Evolutionary conservation across 176 grass and related monocot species (phyloP).

Genomic region (Aegilops tauschii): DNA sequence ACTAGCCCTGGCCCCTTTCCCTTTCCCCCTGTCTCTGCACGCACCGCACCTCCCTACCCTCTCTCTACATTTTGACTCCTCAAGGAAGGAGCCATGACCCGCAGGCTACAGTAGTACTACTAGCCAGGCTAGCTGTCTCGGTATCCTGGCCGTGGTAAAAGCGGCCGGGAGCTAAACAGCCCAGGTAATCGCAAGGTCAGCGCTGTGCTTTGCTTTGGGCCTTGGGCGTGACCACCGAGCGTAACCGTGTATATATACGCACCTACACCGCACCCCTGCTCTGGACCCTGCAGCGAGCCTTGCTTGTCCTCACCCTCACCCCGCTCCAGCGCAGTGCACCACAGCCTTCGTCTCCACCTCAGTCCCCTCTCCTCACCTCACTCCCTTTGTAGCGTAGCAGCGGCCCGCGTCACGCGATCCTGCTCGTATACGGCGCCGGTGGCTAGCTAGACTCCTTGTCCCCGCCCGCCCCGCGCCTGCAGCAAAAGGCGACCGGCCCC

Average conservation of each 20-base stretch:
- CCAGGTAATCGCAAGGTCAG: slow-evolving; percentile 28
- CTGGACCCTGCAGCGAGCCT: slow-evolving; percentile 22
- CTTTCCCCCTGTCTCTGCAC: background rate
- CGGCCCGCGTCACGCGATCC: background rate
- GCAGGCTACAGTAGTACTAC: background rate
- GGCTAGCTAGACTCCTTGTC: background rate
- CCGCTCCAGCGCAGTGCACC: background rate
- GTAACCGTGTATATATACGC: slow-evolving; percentile 40
- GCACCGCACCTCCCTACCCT: too few relatives aligned
- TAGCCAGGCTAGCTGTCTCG: slow-evolving; percentile 5
- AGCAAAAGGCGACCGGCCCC: background rate
- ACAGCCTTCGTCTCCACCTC: background rate
- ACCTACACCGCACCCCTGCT: slow-evolving; percentile 9
- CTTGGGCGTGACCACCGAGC: background rate
- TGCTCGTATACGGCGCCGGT: slow-evolving; percentile 35
- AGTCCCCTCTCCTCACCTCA: background rate
- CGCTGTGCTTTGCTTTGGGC: slow-evolving; percentile 19
- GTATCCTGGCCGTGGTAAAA: slow-evolving; percentile 10
- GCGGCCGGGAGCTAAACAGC: background rate
- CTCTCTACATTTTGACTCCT: slow-evolving; percentile 20
- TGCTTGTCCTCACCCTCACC: slow-evolving; percentile 11
- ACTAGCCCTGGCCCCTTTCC: background rate
- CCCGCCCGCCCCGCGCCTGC: background rate
- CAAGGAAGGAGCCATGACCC: background rate
- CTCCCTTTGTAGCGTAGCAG: background rate